Conservation (phyloP, 1,284 basidiomycete genomes). For the Leccinum angustisporum region DNA sequence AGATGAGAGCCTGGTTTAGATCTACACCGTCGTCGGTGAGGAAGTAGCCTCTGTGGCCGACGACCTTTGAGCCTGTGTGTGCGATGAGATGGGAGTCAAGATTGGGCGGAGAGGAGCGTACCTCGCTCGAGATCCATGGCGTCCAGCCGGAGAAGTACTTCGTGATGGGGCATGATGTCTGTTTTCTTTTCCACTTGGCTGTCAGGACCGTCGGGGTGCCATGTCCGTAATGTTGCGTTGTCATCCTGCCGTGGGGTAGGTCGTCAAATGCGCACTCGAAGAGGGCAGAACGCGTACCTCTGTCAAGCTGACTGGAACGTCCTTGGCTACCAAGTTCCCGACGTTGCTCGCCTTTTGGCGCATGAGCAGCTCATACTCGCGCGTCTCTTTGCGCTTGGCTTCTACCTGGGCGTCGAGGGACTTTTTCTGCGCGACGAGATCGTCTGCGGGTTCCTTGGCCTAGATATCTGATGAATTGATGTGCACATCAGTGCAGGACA, state of each 20-base stretch:
- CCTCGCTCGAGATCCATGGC: constrained; percentile 97
- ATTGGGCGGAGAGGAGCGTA: constrained; percentile 27
- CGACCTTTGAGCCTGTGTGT: constrained; percentile 78
- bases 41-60: constrained; percentile 96
- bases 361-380: constrained; percentile 79
- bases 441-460: constrained; percentile 91
- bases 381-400: constrained; percentile 71
- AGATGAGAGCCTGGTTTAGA: constrained; percentile 95
- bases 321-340: constrained; percentile 91
- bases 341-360: constrained; percentile 78
- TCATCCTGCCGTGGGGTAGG: constrained; percentile 62
- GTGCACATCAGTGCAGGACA: neutral
- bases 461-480: constrained; percentile 31
- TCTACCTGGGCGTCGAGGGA: constrained; percentile 79
- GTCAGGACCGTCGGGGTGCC: constrained; percentile 84
- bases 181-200: constrained; percentile 58
- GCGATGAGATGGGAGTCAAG: constrained; percentile 2
- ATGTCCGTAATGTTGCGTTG: constrained; percentile 79
- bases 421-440: constrained; percentile 80
- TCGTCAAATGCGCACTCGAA: neutral
- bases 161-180: constrained; percentile 92
- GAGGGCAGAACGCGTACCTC: constrained; percentile 61
- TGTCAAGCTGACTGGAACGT: constrained; percentile 82
- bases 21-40: constrained; percentile 95
- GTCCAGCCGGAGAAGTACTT: constrained; percentile 91